These are phyloP conservation scores for Ceratocystiopsis sp. DNA, from an alignment of 2,329 filamentous ascomycete genomes.

Conservation along the genomic window DNA sequence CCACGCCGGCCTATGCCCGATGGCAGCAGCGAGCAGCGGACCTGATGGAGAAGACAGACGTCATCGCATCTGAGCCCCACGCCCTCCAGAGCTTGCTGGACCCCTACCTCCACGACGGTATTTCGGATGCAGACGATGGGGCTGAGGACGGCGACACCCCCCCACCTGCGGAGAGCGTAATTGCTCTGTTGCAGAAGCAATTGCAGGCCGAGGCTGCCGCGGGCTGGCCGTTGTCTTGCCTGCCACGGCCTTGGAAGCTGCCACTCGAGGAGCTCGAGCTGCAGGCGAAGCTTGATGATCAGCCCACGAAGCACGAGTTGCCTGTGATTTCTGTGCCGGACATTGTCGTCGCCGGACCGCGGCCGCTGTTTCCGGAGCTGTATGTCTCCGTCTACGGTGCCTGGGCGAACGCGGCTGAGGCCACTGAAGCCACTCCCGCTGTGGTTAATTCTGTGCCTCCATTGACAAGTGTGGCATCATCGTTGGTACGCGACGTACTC, in stretches of 20 bases:
- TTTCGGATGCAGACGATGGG: neutral
- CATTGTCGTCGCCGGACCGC: constrained; percentile 55
- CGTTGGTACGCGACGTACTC: constrained; percentile 68
- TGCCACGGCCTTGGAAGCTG: constrained; percentile 52
- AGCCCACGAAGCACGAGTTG: constrained; percentile 55
- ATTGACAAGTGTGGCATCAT: constrained; percentile 58
- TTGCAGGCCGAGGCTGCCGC: constrained; percentile 58
- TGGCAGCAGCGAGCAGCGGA: constrained; percentile 59
- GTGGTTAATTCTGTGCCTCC: constrained; percentile 68
- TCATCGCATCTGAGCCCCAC: constrained; percentile 80
- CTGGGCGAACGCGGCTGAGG: constrained; percentile 4
- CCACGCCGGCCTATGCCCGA: constrained; percentile 25
- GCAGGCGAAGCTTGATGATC: constrained; percentile 38
- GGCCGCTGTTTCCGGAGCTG: constrained; percentile 74
- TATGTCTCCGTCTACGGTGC: constrained; percentile 72
- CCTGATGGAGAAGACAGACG: constrained; percentile 83
- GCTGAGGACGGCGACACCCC: constrained; percentile 42
- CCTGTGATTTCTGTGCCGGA: constrained; percentile 61
- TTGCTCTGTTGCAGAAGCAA: constrained; percentile 72
- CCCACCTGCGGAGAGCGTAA: constrained; percentile 48
- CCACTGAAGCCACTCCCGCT: neutral
- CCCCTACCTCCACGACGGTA: constrained; percentile 43
- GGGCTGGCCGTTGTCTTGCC: constrained; percentile 56
- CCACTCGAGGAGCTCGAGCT: constrained; percentile 41
- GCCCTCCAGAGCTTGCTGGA: constrained; percentile 73